Conservation (phyloP, 306 rosid genomes). For the Hylodesmum podocarpum region DNA sequence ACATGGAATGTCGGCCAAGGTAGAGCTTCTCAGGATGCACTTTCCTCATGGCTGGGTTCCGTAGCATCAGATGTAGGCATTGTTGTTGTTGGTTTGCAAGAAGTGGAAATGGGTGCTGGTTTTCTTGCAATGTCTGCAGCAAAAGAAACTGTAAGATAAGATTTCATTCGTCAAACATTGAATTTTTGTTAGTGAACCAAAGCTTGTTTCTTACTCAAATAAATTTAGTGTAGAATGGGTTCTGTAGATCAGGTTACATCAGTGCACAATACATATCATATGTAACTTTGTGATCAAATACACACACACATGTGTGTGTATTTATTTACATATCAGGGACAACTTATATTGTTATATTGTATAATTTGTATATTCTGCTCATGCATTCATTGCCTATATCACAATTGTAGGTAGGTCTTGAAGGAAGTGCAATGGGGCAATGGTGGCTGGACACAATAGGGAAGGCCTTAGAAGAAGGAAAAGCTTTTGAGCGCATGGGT, state of each 20-base stretch:
- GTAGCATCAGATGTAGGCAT: slow-evolving; percentile 85
- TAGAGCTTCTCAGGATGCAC: slow-evolving; percentile 82
- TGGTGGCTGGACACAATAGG: slow-evolving; percentile 99
- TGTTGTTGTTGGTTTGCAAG: slow-evolving; percentile 95
- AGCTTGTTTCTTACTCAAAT: slow-evolving; percentile 1
- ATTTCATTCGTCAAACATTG: slow-evolving; percentile 20
- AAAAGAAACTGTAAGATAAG: slow-evolving; percentile 93
- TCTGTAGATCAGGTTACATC: neutral
- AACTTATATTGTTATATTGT: slow-evolving; percentile 6
- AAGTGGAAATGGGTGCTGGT: slow-evolving; percentile 99
- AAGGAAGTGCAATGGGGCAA: slow-evolving; percentile 97
- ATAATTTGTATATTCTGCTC: slow-evolving; percentile 1
- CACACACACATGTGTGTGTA: neutral
- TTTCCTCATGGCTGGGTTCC: slow-evolving; percentile 91
- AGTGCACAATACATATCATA: too few relatives aligned
- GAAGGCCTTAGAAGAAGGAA: slow-evolving; percentile 87
- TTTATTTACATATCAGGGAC: neutral
- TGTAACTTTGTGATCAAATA: neutral
- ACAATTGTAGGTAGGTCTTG: slow-evolving; percentile 93
- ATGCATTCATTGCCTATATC: slow-evolving; percentile 36
- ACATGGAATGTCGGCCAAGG: slow-evolving; percentile 99
- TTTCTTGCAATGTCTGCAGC: slow-evolving; percentile 99
- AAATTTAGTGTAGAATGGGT: neutral
- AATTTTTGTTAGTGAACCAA: neutral
- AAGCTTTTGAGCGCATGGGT: slow-evolving; percentile 95